Evolutionary conservation across 306 rosid species (phyloP), one percentile per base, ranked within the genome.

Genomic region (Canavalia gladiata): DNA sequence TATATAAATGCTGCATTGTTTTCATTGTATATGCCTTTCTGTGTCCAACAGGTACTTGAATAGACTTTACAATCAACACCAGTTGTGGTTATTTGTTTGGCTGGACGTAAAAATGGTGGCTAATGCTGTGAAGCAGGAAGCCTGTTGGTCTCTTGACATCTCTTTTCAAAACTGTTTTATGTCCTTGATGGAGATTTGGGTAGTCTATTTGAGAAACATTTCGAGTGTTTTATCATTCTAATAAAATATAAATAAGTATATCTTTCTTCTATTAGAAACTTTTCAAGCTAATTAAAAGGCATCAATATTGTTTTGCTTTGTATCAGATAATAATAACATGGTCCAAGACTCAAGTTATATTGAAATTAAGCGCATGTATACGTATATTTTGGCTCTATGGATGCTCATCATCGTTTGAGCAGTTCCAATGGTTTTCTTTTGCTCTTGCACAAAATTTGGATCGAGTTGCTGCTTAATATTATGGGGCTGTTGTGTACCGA

Each of bases 31-130:
- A 30, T 10, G 74, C 29, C 28, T 56, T 28, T 42, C 6, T 60
- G 50, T 60, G 33, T 49, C 8, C 57, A 43, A 55, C 56, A 82
- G 85, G 85, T 75, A 82, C 87, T 68, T 84, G 84, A 83, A 64
- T 42, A n/a, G 45, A 35, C 60, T 43, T 62, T 45, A 10, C 31
- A 70, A 80, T 42, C 64, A 6, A 57, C 75, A 69, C 47, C 11
- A 39, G 5, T 59, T 52, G 79, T 77, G 81, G 77, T 9, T 52
- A 25, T 63, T 30, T 75, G 29, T 54, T 28, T 60, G 47, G 13
- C 45, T 73, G 55, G 72, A 46, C 4, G 35, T 72, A 47, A 46
- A 77, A 50, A 18, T 41, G 84, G 63, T 56, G 81, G 79, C 35
- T 71, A 35, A 60, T 84, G 81, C 65, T 68, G 39, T 46, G 79